phyloP scores from a whole-genome alignment of 2,329 filamentous ascomycete genomes.

The Penicillium hordei region DNA sequence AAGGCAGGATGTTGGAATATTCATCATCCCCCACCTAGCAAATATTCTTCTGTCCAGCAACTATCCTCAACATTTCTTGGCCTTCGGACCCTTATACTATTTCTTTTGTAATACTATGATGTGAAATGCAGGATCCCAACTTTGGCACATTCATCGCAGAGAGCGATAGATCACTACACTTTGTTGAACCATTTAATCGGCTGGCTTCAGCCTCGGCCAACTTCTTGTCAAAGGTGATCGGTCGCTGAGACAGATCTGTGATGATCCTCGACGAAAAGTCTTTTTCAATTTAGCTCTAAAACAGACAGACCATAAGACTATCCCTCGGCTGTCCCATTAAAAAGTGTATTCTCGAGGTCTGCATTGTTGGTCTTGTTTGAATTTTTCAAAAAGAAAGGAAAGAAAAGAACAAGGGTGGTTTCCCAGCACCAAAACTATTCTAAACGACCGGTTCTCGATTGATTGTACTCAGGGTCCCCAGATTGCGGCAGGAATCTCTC shows the following conservation, averaged over 20 bases:
- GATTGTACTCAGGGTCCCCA: constrained; percentile 9
- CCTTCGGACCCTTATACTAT: no score
- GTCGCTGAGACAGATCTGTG: not conserved
- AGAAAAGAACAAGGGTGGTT: not conserved
- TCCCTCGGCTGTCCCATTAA: no score
- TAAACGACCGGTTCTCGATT: not conserved
- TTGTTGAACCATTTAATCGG: no score
- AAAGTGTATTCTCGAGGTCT: not conserved
- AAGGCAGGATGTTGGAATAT: no score
- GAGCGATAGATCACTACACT: no score
- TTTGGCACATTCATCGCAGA: no score
- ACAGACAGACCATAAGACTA: not conserved
- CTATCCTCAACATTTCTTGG: no score
- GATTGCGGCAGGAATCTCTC: constrained; percentile 12
- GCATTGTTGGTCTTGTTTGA: not conserved
- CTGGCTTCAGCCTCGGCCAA: not conserved
- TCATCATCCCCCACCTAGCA: no score
- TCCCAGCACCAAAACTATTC: not conserved
- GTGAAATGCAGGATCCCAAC: no score
- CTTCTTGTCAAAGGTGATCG: not conserved
- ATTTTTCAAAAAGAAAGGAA: not conserved
- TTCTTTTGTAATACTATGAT: no score
- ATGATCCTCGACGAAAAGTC: not conserved
- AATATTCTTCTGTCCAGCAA: no score
- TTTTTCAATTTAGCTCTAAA: not conserved